Evolutionary conservation across 164 flowering plant species (phyloP), one percentile per base, ranked within the genome.

Genomic region (Berberis thunbergii): DNA sequence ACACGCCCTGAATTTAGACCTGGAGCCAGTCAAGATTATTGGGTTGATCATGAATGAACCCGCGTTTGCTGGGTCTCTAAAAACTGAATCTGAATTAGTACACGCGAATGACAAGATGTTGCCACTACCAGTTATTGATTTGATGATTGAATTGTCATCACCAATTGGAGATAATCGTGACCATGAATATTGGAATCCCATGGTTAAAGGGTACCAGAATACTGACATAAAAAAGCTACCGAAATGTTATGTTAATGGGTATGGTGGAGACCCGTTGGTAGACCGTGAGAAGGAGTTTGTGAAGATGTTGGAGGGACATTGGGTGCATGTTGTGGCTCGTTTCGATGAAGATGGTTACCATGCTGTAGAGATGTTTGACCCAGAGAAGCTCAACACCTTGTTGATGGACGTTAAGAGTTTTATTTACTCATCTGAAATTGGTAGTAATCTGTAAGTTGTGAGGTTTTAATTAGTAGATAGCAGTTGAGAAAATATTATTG

Each of bases 81-180:
- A 45, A 12, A 65, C 61, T 41, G 54, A 38, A 6, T 65, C 68
- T 1, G 68, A 65, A 7, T 41, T 65, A 39, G 49, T 53, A 57
- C 46, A 57, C 46, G 39, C 50, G 10, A 12, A 56, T 48, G 67
- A 55, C 38, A 45, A 43, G 50, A 1, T 1, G 1, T 0, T 53
- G 11, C 82, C 82, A 4, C 45, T 72, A 64, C 67, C 73, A 4
- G 74, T 50, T 48, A 62, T 66, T 11, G 82, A 79, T 58, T 42
- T 79, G 41, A 62, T 74, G 42, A 72, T 73, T 78, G 73, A 79
- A 49, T 56, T 79, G 48, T 66, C 73, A 39, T 71, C 76, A 69
- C 82, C 82, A 3, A 3, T 6, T 1, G 80, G 78, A 9, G 56
- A 73, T 0, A 69, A 72, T 54, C 42, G 69, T 2, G 78, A 79